Percentiles rank a stretch among this genome's conserved stretches.
phyloP scores from a whole-genome alignment of 768 basidiomycete genomes.

The Chalciporus pseudorubinellus region DNA sequence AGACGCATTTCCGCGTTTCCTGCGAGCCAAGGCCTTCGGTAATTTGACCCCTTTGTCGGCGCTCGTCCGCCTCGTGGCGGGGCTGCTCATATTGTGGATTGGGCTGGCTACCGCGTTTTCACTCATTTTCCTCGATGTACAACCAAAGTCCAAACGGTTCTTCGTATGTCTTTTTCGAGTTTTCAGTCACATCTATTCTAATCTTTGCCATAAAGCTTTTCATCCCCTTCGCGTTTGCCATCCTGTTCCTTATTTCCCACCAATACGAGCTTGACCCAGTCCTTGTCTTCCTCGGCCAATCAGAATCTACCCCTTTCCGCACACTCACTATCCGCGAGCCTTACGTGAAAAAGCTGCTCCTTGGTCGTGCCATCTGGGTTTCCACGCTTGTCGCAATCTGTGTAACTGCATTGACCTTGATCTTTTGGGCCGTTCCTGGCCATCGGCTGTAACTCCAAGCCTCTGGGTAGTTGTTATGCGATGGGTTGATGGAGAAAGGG shows the following conservation, averaged over 20 bases:
- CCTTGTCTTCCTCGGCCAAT: slow-evolving; percentile 89
- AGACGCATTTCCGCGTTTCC: slow-evolving; percentile 90
- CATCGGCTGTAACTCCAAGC: slow-evolving; percentile 61
- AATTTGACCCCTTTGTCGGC: slow-evolving; percentile 92
- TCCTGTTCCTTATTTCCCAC: slow-evolving; percentile 90
- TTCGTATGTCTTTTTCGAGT: slow-evolving; percentile 66
- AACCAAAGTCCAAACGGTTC: slow-evolving; percentile 88
- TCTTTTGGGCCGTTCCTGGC: slow-evolving; percentile 97
- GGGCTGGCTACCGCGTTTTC: slow-evolving; percentile 89
- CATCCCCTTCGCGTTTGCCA: slow-evolving; percentile 86
- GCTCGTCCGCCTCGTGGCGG: slow-evolving; percentile 79
- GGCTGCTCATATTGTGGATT: slow-evolving; percentile 89
- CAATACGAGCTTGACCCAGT: slow-evolving; percentile 97
- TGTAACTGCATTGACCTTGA: slow-evolving; percentile 76
- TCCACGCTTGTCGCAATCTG: slow-evolving; percentile 72
- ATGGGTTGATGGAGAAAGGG: slow-evolving; percentile 1
- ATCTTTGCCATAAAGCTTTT: slow-evolving; percentile 64
- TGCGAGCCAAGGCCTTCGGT: slow-evolving; percentile 96
- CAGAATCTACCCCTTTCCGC: slow-evolving; percentile 96
- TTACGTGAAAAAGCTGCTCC: slow-evolving; percentile 87
- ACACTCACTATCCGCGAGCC: slow-evolving; percentile 89
- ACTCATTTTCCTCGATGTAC: slow-evolving; percentile 89
- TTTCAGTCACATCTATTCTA: not conserved
- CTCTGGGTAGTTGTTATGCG: slow-evolving; percentile 1
- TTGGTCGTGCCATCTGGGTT: slow-evolving; percentile 92